phyloP scores from a whole-genome alignment of 176 grass and related monocot genomes.

The Rhynchospora breviuscula region DNA sequence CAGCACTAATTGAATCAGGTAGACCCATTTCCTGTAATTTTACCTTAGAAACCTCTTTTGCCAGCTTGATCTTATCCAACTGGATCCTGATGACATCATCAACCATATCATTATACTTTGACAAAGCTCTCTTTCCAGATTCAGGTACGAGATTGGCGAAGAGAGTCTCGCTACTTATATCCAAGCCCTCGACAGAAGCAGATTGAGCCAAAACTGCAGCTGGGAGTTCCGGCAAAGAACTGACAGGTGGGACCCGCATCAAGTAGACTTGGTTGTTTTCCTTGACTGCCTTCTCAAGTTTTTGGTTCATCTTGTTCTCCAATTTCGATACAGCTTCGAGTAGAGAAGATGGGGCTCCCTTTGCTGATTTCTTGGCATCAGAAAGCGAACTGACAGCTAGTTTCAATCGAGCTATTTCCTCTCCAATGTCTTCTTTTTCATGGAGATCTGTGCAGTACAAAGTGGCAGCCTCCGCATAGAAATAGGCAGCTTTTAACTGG shows the following conservation, averaged over 20 bases:
- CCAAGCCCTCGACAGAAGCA: conserved; percentile 17
- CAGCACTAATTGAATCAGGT: conserved; percentile 22
- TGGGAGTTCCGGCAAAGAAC: conserved; percentile 27
- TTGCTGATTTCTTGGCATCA: conserved; percentile 37
- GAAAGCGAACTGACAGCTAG: conserved; percentile 23
- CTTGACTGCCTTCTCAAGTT: conserved; percentile 29
- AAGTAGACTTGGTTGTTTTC: conserved; percentile 41
- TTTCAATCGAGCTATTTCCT: conserved; percentile 38
- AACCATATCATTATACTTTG: conserved; percentile 37
- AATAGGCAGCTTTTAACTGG: conserved; percentile 56
- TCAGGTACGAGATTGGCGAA: conserved; percentile 35
- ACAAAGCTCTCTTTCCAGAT: conserved; percentile 19
- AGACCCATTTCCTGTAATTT: conserved; percentile 36
- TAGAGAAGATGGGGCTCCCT: conserved; percentile 24
- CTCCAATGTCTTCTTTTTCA: conserved; percentile 34
- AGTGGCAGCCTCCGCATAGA: conserved; percentile 24
- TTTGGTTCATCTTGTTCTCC: conserved; percentile 29
- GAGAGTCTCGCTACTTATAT: conserved; percentile 29
- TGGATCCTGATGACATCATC: conserved; percentile 23
- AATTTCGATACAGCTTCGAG: conserved; percentile 28
- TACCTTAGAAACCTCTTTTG: conserved; percentile 22
- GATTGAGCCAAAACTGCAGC: conserved; percentile 28
- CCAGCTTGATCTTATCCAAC: conserved; percentile 28
- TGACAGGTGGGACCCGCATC: conserved; percentile 27
- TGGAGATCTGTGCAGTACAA: conserved; percentile 33